These are phyloP conservation scores for Dryas drummondii DNA, from an alignment of 306 rosid genomes.

Conservation along the genomic window DNA sequence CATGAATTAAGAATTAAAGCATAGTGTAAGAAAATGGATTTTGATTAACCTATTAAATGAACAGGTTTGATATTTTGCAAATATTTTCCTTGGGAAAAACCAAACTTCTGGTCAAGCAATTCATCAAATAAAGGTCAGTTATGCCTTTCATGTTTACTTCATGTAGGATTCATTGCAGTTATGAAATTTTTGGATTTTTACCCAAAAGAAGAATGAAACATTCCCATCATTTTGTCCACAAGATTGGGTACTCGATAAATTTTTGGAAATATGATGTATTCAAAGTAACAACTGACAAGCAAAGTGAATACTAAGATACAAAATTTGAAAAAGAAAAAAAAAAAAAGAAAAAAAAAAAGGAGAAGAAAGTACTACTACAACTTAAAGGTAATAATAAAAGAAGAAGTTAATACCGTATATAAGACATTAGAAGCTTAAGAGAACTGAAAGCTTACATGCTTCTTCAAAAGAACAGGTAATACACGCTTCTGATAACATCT, in stretches of 20 bases:
- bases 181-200: background rate
- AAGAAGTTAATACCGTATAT: constrained; percentile 12
- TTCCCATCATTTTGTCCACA: background rate
- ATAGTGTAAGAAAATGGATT: background rate
- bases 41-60: background rate
- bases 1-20: background rate
- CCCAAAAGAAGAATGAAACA: background rate
- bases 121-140: background rate
- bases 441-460: constrained; percentile 75
- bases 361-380: background rate
- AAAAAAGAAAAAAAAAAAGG: background rate
- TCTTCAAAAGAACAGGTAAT: constrained; percentile 84
- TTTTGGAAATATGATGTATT: background rate
- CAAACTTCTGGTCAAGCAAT: background rate
- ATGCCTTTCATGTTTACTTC: background rate
- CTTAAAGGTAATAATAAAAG: constrained; percentile 17
- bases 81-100: background rate
- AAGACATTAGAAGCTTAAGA: constrained; percentile 21
- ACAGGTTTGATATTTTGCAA: background rate
- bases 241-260: background rate
- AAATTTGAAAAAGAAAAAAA: background rate
- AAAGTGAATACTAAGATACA: background rate
- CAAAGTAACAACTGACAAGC: background rate
- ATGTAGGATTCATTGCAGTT: background rate
- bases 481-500: constrained; percentile 83